A percentile compares a stretch with the other conserved stretches of the same genome.
These are phyloP conservation scores for Talaromyces sp. DNA, from an alignment of 2,329 filamentous ascomycete species.

Conservation along the genomic window DNA sequence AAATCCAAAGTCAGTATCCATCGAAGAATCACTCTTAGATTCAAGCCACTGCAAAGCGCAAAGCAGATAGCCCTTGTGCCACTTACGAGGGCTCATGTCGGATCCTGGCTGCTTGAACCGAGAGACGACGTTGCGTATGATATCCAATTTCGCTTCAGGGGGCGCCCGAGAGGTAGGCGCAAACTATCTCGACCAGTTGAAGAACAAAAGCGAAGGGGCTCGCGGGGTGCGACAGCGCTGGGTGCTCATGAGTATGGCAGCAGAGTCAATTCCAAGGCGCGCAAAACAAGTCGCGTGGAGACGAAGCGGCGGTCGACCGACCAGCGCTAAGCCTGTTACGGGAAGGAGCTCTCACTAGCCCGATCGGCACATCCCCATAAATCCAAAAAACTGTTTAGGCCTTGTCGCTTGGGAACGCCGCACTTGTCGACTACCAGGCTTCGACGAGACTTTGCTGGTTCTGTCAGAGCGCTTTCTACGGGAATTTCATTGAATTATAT, in stretches of 20 bases:
- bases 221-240: not conserved
- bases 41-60: constrained; percentile 6
- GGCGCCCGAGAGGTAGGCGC: not conserved
- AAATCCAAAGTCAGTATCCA: not conserved
- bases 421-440: constrained; percentile 20
- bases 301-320: constrained; percentile 13
- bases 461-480: not conserved
- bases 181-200: not conserved
- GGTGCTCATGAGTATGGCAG: not conserved
- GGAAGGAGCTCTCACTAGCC: constrained; percentile 34
- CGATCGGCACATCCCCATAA: constrained; percentile 29
- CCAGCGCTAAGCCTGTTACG: constrained; percentile 30
- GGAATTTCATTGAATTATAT: not conserved
- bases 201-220: not conserved
- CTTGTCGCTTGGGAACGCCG: constrained; percentile 15
- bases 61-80: constrained; percentile 5
- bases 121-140: not conserved
- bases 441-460: constrained; percentile 6
- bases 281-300: constrained; percentile 22
- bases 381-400: constrained; percentile 21
- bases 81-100: constrained; percentile 38
- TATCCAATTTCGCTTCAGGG: constrained; percentile 6
- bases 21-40: not conserved
- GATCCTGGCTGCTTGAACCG: constrained; percentile 13
- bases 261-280: constrained; percentile 18